Evolutionary conservation across 495 filamentous ascomycete species (phyloP), one percentile per base, ranked within the genome.

Genomic region (Lasiosphaeria miniovina): DNA sequence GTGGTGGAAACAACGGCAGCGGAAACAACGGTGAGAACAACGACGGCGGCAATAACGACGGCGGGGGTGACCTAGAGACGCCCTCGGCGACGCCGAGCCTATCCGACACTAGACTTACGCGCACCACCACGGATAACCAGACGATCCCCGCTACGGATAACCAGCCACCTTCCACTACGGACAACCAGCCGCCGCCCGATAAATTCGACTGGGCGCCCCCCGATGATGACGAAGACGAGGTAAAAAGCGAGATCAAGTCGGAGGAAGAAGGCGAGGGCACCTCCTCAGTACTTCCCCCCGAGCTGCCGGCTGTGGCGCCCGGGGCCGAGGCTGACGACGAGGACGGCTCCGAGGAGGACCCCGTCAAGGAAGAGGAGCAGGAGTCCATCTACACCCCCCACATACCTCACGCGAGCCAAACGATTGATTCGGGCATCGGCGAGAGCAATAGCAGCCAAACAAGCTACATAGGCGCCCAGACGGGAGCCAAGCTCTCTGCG

Each of bases 131-230:
- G 55, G 74, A 74, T 3, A 71, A 75, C 7, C 82, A 84, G 63
- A 63, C 72, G 48, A 76, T 80, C 5, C 65, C 87, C 38, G 77
- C 71, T 54, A 67, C 24, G 24, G 24, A 24, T 24, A 24, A 24
- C 24, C 24, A 24, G 35, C 80, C 77, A 4, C 87, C 87, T 56
- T 83, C 85, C n/a, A 84, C 79, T 4, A 74, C 78, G 55, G 74
- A 74, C 4, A 71, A 75, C 7, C 82, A 84, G 63, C 63, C 72
- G 48, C 77, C 81, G 6, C 66, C 87, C 38, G 77, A 72, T 54
- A 67, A 36, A 55, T 35, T n/a, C 43, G 15, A 5, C 12, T 46
- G 43, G 43, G 43, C 6, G 4, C 15, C 43, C 3, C 15, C 24
- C 24, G 24, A 24, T 24, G 24, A 24, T 24, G 24, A 24, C 24